Percentiles rank a stretch among this genome's conserved stretches.
phyloP scores from a whole-genome alignment of 1,139 yeast species.

The Pichia sp. region DNA sequence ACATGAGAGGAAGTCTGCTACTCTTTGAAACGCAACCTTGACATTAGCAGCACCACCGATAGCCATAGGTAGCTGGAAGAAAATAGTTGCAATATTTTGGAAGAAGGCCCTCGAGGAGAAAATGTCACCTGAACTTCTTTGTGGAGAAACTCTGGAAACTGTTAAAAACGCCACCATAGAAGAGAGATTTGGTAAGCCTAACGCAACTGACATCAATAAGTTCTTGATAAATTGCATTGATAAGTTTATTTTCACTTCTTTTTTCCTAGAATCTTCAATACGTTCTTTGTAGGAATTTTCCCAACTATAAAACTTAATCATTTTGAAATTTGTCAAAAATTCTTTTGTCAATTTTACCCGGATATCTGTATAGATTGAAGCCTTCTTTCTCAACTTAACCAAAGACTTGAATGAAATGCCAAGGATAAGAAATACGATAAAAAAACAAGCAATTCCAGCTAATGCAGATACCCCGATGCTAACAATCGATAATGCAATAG shows the following conservation, averaged over 20 bases:
- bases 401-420: constrained; percentile 38
- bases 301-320: constrained; percentile 49
- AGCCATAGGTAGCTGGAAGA: constrained; percentile 63
- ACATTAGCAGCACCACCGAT: constrained; percentile 45
- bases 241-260: constrained; percentile 40
- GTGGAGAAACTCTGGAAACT: constrained; percentile 48
- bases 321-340: constrained; percentile 41
- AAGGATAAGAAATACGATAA: constrained; percentile 33
- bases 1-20: constrained; percentile 34
- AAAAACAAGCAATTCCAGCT: constrained; percentile 57
- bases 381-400: constrained; percentile 41
- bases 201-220: constrained; percentile 40
- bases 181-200: constrained; percentile 41
- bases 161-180: constrained; percentile 64
- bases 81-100: constrained; percentile 49
- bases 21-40: constrained; percentile 40
- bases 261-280: constrained; percentile 36
- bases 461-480: constrained; percentile 71
- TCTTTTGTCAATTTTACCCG: constrained; percentile 43
- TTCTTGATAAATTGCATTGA: constrained; percentile 41
- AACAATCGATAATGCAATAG: constrained; percentile 57
- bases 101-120: constrained; percentile 78
- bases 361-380: constrained; percentile 43
- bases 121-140: constrained; percentile 58
- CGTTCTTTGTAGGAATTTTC: constrained; percentile 42